Percentiles rank a stretch among this genome's conserved stretches.
Conservation (phyloP, 1,284 basidiomycete species). For the Schizopora paradoxa region DNA sequence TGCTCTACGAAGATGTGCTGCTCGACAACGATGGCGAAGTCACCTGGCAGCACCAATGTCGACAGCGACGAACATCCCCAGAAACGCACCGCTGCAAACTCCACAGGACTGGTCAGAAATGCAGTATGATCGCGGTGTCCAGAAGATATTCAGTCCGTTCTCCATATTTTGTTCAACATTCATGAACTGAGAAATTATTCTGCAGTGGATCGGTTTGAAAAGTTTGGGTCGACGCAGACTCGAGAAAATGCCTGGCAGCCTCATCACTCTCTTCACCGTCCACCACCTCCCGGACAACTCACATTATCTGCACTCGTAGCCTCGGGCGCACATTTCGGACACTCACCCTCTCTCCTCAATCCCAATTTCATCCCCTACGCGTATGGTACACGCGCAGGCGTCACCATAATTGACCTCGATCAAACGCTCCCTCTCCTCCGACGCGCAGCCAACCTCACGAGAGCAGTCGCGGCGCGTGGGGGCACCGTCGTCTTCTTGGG, state of each 20-base stretch:
- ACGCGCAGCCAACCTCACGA: conserved; percentile 84
- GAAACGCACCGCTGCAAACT: conserved; percentile 36
- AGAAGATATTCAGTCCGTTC: conserved; percentile 48
- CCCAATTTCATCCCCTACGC: conserved; percentile 90
- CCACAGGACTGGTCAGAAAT: conserved; percentile 60
- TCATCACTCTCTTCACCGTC: conserved; percentile 65
- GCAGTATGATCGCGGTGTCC: conserved; percentile 51
- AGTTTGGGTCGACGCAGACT: conserved; percentile 76
- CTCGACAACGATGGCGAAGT: no score
- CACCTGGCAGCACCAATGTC: no score
- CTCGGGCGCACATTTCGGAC: conserved; percentile 91
- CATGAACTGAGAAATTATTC: conserved; percentile 16
- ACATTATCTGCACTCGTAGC: conserved; percentile 90
- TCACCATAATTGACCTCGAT: conserved; percentile 94
- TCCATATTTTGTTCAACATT: conserved; percentile 13
- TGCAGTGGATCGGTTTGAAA: conserved; percentile 61
- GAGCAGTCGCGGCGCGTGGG: conserved; percentile 75
- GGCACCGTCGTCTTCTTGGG: conserved; percentile 91
- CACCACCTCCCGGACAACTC: conserved; percentile 54
- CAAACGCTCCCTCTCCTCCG: conserved; percentile 89
- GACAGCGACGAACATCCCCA: conserved; percentile 3
- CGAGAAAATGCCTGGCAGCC: conserved; percentile 69
- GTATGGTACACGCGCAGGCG: conserved; percentile 86
- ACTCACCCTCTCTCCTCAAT: conserved; percentile 77
- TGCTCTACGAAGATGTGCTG: neutral